Evolutionary conservation across 805 yeast species (phyloP).

Genomic region (Spathaspora arborariae): DNA sequence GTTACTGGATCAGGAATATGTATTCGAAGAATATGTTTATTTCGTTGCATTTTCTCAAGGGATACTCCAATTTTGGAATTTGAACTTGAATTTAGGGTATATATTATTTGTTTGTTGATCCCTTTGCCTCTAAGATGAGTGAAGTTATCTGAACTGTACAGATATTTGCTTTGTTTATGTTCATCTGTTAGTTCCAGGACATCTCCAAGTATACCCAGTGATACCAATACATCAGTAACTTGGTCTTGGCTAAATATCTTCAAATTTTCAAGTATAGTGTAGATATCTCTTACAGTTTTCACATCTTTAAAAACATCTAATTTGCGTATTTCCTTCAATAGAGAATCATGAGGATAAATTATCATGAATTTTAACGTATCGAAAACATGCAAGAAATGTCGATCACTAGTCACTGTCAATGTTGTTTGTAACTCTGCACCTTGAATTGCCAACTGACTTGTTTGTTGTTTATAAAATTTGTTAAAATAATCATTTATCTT

Average conservation of each 20-base stretch:
- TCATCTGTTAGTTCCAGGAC: conserved; percentile 8
- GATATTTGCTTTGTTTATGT: background rate
- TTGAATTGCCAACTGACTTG: conserved; percentile 10
- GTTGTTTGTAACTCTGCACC: conserved; percentile 23
- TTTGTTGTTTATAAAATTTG: conserved; percentile 15
- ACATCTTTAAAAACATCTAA: conserved; percentile 9
- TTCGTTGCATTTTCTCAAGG: background rate
- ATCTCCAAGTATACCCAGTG: conserved; percentile 5
- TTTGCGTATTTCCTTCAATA: conserved; percentile 6
- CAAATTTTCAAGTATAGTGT: conserved; percentile 14
- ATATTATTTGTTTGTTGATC: conserved; percentile 25
- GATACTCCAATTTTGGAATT: background rate
- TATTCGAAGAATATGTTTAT: conserved; percentile 20
- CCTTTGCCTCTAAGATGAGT: conserved; percentile 23
- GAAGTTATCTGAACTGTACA: conserved; percentile 20
- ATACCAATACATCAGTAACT: conserved; percentile 20
- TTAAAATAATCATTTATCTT: conserved; percentile 18
- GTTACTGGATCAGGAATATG: conserved; percentile 43
- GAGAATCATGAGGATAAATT: conserved; percentile 29
- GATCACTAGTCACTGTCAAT: conserved; percentile 32
- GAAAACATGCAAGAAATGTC: conserved; percentile 18
- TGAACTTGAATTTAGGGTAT: conserved; percentile 17
- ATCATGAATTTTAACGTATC: conserved; percentile 26
- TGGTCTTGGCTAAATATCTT: conserved; percentile 20
- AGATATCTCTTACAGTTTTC: conserved; percentile 9